These are phyloP conservation scores for Kwoniella newhampshirensis DNA, from an alignment of 768 basidiomycete genomes.

Conservation along the genomic window DNA sequence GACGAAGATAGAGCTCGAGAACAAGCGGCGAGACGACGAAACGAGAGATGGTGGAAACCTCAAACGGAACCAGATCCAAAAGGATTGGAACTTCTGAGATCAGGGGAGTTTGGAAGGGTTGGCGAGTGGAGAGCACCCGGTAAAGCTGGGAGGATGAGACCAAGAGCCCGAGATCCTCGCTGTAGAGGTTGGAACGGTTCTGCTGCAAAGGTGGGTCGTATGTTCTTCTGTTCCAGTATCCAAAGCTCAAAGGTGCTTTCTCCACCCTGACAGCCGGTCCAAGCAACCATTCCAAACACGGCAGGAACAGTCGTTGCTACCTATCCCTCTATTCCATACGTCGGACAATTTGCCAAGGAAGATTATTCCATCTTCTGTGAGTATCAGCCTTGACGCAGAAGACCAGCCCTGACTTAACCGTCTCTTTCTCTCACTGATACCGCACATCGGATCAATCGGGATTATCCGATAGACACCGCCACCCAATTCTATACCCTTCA, in stretches of 20 bases:
- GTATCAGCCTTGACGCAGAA: slow-evolving; percentile 10
- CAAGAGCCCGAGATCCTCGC: slow-evolving; percentile 1
- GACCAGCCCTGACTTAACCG: slow-evolving; percentile 23
- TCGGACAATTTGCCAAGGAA: slow-evolving; percentile 50
- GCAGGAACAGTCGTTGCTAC: slow-evolving; percentile 49
- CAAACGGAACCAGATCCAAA: slow-evolving; percentile 34
- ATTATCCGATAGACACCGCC: slow-evolving; percentile 61
- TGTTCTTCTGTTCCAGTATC: no score
- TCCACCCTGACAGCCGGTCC: neutral
- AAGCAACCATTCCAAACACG: slow-evolving; percentile 37
- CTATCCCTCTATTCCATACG: slow-evolving; percentile 49
- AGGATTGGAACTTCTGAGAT: slow-evolving; percentile 31
- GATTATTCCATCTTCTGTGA: slow-evolving; percentile 47
- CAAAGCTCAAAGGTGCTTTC: no score
- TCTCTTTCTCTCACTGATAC: slow-evolving; percentile 26
- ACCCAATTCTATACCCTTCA: slow-evolving; percentile 81
- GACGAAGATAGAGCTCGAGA: slow-evolving; percentile 2
- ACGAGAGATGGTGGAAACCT: slow-evolving; percentile 40
- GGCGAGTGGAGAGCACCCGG: slow-evolving; percentile 29
- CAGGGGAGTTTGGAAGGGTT: slow-evolving; percentile 48
- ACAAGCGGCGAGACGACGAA: slow-evolving; percentile 11
- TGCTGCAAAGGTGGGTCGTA: slow-evolving; percentile 1
- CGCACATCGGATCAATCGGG: slow-evolving; percentile 31
- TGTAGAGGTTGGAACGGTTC: slow-evolving; percentile 5
- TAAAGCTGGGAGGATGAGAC: slow-evolving; percentile 1